Conservation (phyloP, 2,329 filamentous ascomycete genomes). For the Colletotrichum limetticola region DNA sequence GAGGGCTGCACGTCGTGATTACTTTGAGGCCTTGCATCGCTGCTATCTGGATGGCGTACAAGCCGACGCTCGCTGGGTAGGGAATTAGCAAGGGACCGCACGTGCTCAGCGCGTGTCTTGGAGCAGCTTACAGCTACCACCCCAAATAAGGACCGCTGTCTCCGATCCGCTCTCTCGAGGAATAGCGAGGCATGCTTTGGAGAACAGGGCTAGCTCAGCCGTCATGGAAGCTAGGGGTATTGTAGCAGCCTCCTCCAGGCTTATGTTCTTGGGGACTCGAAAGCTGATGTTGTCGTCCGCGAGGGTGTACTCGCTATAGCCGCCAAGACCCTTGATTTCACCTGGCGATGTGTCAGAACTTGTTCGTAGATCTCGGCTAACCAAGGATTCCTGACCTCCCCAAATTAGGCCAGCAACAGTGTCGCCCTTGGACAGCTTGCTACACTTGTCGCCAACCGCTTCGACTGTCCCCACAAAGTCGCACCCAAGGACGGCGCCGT, state of each 20-base stretch:
- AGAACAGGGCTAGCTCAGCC: conserved; percentile 52
- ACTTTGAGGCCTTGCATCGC: conserved; percentile 44
- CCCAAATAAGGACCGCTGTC: conserved; percentile 52
- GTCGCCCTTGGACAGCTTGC: conserved; percentile 36
- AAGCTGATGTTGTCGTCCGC: conserved; percentile 54
- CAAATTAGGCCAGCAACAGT: conserved; percentile 41
- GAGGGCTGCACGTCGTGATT: conserved; percentile 48
- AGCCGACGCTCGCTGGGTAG: conserved; percentile 48
- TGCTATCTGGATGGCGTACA: conserved; percentile 50
- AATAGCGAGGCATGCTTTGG: conserved; percentile 48
- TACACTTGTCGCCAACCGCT: conserved; percentile 40
- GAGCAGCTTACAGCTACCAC: conserved; percentile 51
- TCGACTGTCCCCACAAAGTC: conserved; percentile 51
- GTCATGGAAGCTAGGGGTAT: conserved; percentile 52
- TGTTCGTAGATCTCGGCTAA: too few relatives aligned
- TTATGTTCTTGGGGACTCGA: conserved; percentile 45
- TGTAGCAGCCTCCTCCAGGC: conserved; percentile 46
- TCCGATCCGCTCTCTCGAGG: conserved; percentile 29
- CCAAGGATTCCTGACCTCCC: conserved; percentile 38
- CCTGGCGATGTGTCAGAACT: conserved; percentile 18
- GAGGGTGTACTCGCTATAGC: conserved; percentile 51
- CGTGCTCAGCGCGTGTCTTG: neutral
- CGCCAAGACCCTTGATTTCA: conserved; percentile 47
- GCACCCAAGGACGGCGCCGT: conserved; percentile 47
- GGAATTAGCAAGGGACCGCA: neutral